These are phyloP conservation scores for Coniochaeta hoffmannii DNA, from an alignment of 2,329 filamentous ascomycete species.

Conservation along the genomic window DNA sequence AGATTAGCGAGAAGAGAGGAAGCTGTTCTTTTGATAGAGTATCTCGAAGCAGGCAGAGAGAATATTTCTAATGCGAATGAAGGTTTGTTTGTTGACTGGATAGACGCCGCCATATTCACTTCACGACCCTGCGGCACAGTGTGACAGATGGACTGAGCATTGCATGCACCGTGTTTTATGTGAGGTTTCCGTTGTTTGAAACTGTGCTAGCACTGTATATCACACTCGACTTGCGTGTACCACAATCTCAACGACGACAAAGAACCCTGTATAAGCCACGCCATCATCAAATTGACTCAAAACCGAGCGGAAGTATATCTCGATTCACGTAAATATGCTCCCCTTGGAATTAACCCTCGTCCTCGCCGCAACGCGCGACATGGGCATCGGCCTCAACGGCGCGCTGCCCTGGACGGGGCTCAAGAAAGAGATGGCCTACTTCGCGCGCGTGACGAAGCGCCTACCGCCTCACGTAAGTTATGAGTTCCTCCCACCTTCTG, in stretches of 20 bases:
- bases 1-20: background rate
- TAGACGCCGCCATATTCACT: background rate
- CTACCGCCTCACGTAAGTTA: constrained; percentile 28
- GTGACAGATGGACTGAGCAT: background rate
- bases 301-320: background rate
- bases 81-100: background rate
- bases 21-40: no score
- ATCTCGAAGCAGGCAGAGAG: background rate
- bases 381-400: constrained; percentile 80
- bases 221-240: background rate
- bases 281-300: background rate
- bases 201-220: background rate
- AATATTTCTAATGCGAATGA: background rate
- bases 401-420: constrained; percentile 83
- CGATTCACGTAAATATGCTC: background rate
- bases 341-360: constrained; percentile 70
- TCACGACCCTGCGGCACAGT: background rate
- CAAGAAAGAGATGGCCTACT: constrained; percentile 90
- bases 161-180: no score
- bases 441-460: constrained; percentile 79
- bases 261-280: background rate
- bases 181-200: background rate
- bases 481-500: background rate
- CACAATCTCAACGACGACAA: no score
- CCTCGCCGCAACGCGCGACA: constrained; percentile 81